These are phyloP conservation scores for Thinopyrum elongatum DNA, from an alignment of 176 grass and related monocot species.

Conservation along the genomic window DNA sequence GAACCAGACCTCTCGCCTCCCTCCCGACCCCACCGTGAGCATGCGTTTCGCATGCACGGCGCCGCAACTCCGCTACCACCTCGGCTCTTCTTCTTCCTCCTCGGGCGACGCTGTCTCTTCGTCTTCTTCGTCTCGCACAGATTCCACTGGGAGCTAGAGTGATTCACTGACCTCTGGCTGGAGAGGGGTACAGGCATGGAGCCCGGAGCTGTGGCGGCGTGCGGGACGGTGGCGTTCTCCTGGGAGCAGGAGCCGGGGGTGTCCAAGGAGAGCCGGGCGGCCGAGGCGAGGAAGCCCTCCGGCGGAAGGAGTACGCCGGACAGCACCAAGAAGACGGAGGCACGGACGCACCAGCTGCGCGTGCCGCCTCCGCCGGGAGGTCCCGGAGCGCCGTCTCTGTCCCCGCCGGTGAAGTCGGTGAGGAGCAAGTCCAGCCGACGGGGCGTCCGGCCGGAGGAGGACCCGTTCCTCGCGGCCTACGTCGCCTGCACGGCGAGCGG, in stretches of 20 bases:
- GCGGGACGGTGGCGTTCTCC: conserved; percentile 63
- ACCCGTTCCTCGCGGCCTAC: conserved; percentile 80
- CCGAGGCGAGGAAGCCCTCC: not conserved
- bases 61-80: not conserved
- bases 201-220: not conserved
- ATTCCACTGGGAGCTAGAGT: not conserved
- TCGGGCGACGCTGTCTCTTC: not conserved
- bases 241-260: conserved; percentile 91
- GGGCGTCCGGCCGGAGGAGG: conserved; percentile 32
- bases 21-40: not conserved
- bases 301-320: not conserved
- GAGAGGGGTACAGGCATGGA: not conserved
- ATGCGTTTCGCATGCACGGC: not conserved
- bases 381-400: not conserved
- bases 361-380: conserved; percentile 61
- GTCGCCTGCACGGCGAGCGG: conserved; percentile 56
- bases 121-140: not conserved
- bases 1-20: not conserved
- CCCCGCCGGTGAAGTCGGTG: not conserved
- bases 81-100: not conserved
- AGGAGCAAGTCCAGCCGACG: not conserved
- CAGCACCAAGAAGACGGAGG: not conserved
- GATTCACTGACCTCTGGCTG: not conserved
- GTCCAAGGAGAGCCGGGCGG: conserved; percentile 40
- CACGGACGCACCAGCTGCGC: conserved; percentile 5